Percentiles rank a stretch among this genome's conserved stretches.
phyloP scores from a whole-genome alignment of 108 stramenopile species.

The Nitzschia sp. region DNA sequence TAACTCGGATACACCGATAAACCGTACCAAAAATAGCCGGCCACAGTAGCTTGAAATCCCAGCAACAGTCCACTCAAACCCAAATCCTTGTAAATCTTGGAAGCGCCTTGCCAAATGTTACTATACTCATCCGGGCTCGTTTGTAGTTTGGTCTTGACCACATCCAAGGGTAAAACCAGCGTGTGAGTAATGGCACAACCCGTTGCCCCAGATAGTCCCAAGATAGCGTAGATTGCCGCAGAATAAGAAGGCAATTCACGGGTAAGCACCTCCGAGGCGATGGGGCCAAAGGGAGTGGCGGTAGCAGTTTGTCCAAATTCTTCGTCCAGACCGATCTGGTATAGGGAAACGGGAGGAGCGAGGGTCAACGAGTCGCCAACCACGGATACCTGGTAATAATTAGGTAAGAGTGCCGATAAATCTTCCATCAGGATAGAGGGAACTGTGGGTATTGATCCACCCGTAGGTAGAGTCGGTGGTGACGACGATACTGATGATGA shows the following conservation, averaged over 20 bases:
- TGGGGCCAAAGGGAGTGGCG: constrained; percentile 66
- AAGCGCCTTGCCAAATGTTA: constrained; percentile 35
- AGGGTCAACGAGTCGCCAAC: background rate
- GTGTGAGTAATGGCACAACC: constrained; percentile 91
- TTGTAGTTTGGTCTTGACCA: constrained; percentile 89
- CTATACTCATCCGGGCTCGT: constrained; percentile 66
- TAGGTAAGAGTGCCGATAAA: background rate
- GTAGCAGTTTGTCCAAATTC: constrained; percentile 51
- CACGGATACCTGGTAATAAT: background rate
- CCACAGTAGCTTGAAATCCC: constrained; percentile 89
- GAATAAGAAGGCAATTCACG: constrained; percentile 52
- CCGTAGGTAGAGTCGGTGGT: background rate
- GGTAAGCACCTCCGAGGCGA: constrained; percentile 41
- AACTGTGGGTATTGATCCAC: background rate
- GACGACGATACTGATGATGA: background rate
- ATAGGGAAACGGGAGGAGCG: constrained; percentile 41
- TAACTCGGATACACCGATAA: constrained; percentile 92
- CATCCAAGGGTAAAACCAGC: constrained; percentile 89
- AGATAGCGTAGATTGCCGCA: constrained; percentile 57
- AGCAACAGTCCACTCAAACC: constrained; percentile 69
- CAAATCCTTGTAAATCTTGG: constrained; percentile 65
- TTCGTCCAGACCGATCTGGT: constrained; percentile 53
- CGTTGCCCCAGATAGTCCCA: constrained; percentile 84
- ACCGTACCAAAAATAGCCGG: constrained; percentile 94
- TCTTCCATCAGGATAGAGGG: background rate